These are phyloP conservation scores for Silene conica DNA, from an alignment of 148 eudicot genomes.

Conservation along the genomic window DNA sequence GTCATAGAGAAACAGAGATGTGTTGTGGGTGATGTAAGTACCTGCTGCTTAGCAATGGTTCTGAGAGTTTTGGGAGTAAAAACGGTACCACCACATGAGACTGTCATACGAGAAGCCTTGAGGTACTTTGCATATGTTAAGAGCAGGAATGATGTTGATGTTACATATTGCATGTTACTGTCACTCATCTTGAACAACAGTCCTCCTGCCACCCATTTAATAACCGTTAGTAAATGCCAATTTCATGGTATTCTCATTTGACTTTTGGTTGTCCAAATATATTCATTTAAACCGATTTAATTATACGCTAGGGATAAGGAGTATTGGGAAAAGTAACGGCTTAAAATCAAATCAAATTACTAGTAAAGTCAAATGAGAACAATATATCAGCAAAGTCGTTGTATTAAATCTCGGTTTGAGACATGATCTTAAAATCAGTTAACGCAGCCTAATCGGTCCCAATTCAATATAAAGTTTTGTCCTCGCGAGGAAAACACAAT, in stretches of 20 bases:
- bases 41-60: conserved; percentile 72
- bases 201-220: conserved; percentile 41
- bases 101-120: conserved; percentile 47
- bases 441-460: no score
- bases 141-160: conserved; percentile 75
- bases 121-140: conserved; percentile 75
- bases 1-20: background rate
- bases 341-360: no score
- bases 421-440: background rate
- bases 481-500: no score
- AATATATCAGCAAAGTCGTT: no score
- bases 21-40: conserved; percentile 1
- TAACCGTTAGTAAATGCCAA: conserved; percentile 17
- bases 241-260: background rate
- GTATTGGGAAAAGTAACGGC: no score
- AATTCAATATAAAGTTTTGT: no score
- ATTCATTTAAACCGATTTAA: no score
- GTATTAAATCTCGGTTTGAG: no score
- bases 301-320: no score
- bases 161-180: conserved; percentile 74
- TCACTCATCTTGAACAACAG: conserved; percentile 69
- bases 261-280: no score
- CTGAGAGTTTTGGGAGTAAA: conserved; percentile 48
- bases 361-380: no score
- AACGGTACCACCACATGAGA: conserved; percentile 52